Evolutionary conservation across 2,329 filamentous ascomycete genomes (phyloP).

Genomic region (Truncatella angustata): DNA sequence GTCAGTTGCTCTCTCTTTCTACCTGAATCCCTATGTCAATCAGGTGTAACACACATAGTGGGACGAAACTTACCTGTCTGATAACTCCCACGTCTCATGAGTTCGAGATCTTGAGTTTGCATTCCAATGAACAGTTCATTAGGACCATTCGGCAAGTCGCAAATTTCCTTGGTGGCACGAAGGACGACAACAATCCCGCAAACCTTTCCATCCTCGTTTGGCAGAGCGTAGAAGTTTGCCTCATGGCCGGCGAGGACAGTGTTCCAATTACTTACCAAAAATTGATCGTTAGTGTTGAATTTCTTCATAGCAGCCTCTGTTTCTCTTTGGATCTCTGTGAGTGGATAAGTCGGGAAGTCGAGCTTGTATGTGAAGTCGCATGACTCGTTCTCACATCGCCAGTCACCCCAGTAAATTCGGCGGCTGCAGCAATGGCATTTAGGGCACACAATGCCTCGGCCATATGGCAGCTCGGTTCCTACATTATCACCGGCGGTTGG

Average conservation of each 20-base stretch:
- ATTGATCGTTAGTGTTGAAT: background rate
- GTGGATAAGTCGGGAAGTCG: slow-evolving; percentile 18
- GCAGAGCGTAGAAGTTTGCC: slow-evolving; percentile 42
- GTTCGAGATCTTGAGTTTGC: slow-evolving; percentile 37
- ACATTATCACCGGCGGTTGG: slow-evolving; percentile 19
- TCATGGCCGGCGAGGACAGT: slow-evolving; percentile 20
- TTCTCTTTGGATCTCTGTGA: slow-evolving; percentile 19
- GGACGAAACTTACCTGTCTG: slow-evolving; percentile 25
- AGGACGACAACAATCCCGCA: slow-evolving; percentile 56
- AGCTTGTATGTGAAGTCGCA: slow-evolving; percentile 47
- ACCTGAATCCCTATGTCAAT: slow-evolving; percentile 27
- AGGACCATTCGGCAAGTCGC: slow-evolving; percentile 50
- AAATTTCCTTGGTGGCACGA: slow-evolving; percentile 52
- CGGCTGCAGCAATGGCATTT: slow-evolving; percentile 35
- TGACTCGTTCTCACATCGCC: slow-evolving; percentile 53
- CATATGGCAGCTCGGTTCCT: slow-evolving; percentile 51
- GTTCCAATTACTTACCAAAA: slow-evolving; percentile 9
- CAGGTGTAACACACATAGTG: too few relatives aligned
- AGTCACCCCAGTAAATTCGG: slow-evolving; percentile 59
- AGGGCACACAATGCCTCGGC: slow-evolving; percentile 36
- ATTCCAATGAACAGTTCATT: slow-evolving; percentile 58
- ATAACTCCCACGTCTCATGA: slow-evolving; percentile 41
- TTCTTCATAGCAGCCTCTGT: background rate
- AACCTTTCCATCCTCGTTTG: slow-evolving; percentile 37
- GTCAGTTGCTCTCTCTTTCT: slow-evolving; percentile 41